Base-by-base conservation (phyloP, 805 yeast species). In the Kluyveromyces starmeri region DNA sequence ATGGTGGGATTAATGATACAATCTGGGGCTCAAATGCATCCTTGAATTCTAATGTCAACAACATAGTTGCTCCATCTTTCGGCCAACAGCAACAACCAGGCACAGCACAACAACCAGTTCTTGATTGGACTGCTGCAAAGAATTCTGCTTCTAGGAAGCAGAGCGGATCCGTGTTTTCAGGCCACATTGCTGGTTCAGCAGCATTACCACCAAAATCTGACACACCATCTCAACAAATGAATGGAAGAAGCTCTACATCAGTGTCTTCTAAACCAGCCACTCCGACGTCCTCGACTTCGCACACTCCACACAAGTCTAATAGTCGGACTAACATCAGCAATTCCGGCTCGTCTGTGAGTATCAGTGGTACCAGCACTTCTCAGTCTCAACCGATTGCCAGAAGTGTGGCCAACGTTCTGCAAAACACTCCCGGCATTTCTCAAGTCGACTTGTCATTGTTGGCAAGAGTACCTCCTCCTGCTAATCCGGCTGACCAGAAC, bases 401-500 rank as follows among this genome's bases (percentile, higher is more conserved):
- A 34, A 37, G 37, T 34, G 33, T 30, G 11, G 33, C 33, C 9
- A 30, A 26, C 16, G 33, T 30, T 20, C 22, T 30, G n/a, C 41
- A 42, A 22, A 30, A 30, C 26, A 30, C 33, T 4, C 33, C 33
- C 7, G 44, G 40, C 14, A 51, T 56, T 15, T 60, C 68, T 5
- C 68, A 65, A 37, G 65, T 71, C 62, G 92, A 82, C 52, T 64
- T 82, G 42, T 78, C 86, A 0, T 62, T 82, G 29, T 60, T 83
- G 31, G 86, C 89, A 0, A 63, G 85, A 44, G 86, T 83, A 20
- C 94, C 92, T 10, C 86, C 89, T 4, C 94, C 94, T 5, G 95
- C 95, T 1, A 89, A 89, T 51, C 98, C 98, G 5, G 97, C 98
- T 2, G 98, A 92, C 59, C 98, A 92, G 61, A 92, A 92, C 54